phyloP scores from a whole-genome alignment of 352 stramenopile genomes.

The Pythium insidiosum region DNA sequence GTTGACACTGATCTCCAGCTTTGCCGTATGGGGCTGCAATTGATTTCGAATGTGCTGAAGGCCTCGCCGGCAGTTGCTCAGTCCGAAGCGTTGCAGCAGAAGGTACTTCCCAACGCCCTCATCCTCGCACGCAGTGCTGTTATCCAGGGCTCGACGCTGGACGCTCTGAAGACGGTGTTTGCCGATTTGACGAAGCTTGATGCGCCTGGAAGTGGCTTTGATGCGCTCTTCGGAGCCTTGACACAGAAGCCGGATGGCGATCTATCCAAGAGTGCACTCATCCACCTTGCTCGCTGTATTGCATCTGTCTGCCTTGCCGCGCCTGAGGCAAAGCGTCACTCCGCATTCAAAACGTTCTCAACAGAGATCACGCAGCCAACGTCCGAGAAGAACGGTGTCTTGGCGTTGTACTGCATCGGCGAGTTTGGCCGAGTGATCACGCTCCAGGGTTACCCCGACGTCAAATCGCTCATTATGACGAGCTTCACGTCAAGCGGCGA shows the following conservation, averaged over 20 bases:
- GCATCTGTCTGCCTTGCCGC: slow-evolving; percentile 75
- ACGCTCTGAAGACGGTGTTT: slow-evolving; percentile 59
- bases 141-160: slow-evolving; percentile 81
- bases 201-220: slow-evolving; percentile 86
- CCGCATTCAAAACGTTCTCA: slow-evolving; percentile 70
- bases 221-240: slow-evolving; percentile 58
- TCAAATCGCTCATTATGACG: slow-evolving; percentile 86
- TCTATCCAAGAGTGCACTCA: slow-evolving; percentile 86
- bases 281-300: slow-evolving; percentile 92
- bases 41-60: slow-evolving; percentile 72
- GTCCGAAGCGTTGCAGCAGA: slow-evolving; percentile 51
- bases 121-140: slow-evolving; percentile 84
- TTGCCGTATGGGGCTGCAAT: slow-evolving; percentile 89
- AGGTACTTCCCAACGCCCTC: slow-evolving; percentile 75
- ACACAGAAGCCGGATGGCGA: slow-evolving; percentile 45
- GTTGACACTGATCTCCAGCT: slow-evolving; percentile 96
- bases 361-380: slow-evolving; percentile 43
- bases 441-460: slow-evolving; percentile 66
- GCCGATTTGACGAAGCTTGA: slow-evolving; percentile 56
- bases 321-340: slow-evolving; percentile 43
- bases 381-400: slow-evolving; percentile 68
- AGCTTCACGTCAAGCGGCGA: slow-evolving; percentile 86
- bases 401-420: slow-evolving; percentile 92
- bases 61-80: slow-evolving; percentile 50
- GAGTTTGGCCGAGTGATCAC: slow-evolving; percentile 93